Base-by-base conservation (phyloP, 305 asterid genomes). In the Fraxinus ornus region DNA sequence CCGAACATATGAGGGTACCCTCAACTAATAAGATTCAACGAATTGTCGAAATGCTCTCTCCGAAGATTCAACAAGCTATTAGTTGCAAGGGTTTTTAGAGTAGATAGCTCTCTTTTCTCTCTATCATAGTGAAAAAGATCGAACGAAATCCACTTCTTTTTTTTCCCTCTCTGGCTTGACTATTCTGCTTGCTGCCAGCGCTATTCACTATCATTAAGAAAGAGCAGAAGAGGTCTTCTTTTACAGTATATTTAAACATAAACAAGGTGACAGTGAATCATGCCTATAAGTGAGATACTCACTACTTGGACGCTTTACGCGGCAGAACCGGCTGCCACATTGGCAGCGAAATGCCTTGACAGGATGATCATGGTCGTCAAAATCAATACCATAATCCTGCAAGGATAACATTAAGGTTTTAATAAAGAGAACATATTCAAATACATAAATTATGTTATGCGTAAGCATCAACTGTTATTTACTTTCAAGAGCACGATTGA, bases 351-450 rank as follows among this genome's bases (percentile, higher is more conserved):
- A 94, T 30, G 99, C 97, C 89, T 94, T 90, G 24, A 91, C 88
- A 22, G 97, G 99, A 87, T 94, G 98, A 49, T 90, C 95, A 28
- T 85, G 86, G 83, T 95, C 99, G 77, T 93, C 97, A 85, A 95
- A 94, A 83, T 95, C 99, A 52, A 94, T 93, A 80, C 99, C 98
- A 80, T 95, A 95, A 84, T 94, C 99, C 97, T 94, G 93, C 86
- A 64, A 86, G 79, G 77, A 82, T 47, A 64, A 81, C 41, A 80
- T 39, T 55, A 26, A 30, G 19, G 72, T 86, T 44, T 81, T 76
- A 78, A 81, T 52, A 76, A 66, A 68, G 70, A 36, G 30, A 35
- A 1, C 21, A 26, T 9, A 66, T 26, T 66, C 74, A 26, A 12
- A 66, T 26, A 66, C 74, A 60, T 5, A 66, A 66, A 66, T 26